Base-by-base conservation (phyloP, 1,284 basidiomycete genomes). In the Athelia sp. region DNA sequence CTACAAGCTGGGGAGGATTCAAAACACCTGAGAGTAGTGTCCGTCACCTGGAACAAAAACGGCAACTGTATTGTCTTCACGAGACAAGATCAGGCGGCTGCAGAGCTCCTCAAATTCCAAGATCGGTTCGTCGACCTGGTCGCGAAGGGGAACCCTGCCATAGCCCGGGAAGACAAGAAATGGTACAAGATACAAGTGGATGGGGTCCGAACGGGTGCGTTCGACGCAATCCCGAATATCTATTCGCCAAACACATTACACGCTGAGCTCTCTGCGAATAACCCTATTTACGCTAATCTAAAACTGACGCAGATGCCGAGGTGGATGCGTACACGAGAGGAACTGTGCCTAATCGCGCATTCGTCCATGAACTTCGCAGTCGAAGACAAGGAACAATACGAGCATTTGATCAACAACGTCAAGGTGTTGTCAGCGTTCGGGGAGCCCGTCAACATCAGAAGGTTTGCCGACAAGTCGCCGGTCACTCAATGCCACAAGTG, bases 171-270 rank as follows among this genome's bases (percentile, higher is more conserved):
- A 36, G 63, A 65, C 48, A 55, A 50, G 22, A 50, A 54, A 31
- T 64, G 61, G 62, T 55, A 32, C 26, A 61, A 63, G 24, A 50
- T 64, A 1, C 58, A 60, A 44, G 46, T 65, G 4, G 52, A 61
- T 35, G 50, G 54, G 2, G 56, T 63, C 0, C 46, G 46, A 11
- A 62, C 58, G 4, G 49, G 56, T 24, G 38, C 48, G 2, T 29
- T 51, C 3, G 53, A 54, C 21, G 46, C 51, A 4, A n/a, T n/a
- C n/a, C n/a, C n/a, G n/a, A 22, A 18, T 19, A 17, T 10, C 3
- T 52, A 8, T 49, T 53, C 47, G 43, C 14, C 23, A 15, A 45
- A 0, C 11, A 17, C 11, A 17, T 17, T 34, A 11, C 17, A 17
- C 11, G 32, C 11, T 11, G 32, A 34, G 32, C 32, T 34, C 11